A percentile compares a stretch with the other conserved stretches of the same genome.
phyloP scores from a whole-genome alignment of 257 asterid species.

The Nicotiana tabacum region DNA sequence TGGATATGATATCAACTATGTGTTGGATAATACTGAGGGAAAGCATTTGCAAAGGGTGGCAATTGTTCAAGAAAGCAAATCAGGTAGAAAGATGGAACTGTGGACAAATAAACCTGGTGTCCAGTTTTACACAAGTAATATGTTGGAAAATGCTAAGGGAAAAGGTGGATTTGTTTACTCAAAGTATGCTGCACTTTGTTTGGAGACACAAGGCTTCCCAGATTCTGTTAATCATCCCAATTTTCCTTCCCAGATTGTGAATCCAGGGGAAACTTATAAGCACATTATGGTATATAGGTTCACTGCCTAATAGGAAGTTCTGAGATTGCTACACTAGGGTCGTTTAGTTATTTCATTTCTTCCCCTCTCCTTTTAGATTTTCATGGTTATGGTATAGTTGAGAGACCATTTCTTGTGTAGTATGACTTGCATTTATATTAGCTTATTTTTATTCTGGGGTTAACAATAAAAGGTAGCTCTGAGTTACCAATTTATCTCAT shows the following conservation, averaged over 20 bases:
- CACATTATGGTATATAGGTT: slow-evolving; percentile 76
- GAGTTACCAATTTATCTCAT: not conserved
- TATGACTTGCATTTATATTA: not conserved
- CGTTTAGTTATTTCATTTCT: not conserved
- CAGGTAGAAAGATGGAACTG: slow-evolving; percentile 78
- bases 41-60: slow-evolving; percentile 48
- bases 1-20: slow-evolving; percentile 82
- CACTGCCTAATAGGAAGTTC: slow-evolving; percentile 26
- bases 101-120: slow-evolving; percentile 81
- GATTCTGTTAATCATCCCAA: slow-evolving; percentile 73
- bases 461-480: not conserved
- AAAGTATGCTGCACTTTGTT: slow-evolving; percentile 42
- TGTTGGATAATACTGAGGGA: slow-evolving; percentile 29
- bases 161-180: slow-evolving; percentile 53
- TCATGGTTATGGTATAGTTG: not conserved
- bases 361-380: not conserved
- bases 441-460: not conserved
- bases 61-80: slow-evolving; percentile 29
- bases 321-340: no score
- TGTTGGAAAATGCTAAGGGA: slow-evolving; percentile 45
- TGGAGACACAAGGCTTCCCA: slow-evolving; percentile 92
- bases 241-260: slow-evolving; percentile 76
- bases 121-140: slow-evolving; percentile 67
- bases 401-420: not conserved
- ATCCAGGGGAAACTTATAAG: slow-evolving; percentile 46